Percentiles rank a stretch among this genome's conserved stretches.
Conservation (phyloP, 192 early-diverging fungal genomes). For the Coemansia sp. region DNA sequence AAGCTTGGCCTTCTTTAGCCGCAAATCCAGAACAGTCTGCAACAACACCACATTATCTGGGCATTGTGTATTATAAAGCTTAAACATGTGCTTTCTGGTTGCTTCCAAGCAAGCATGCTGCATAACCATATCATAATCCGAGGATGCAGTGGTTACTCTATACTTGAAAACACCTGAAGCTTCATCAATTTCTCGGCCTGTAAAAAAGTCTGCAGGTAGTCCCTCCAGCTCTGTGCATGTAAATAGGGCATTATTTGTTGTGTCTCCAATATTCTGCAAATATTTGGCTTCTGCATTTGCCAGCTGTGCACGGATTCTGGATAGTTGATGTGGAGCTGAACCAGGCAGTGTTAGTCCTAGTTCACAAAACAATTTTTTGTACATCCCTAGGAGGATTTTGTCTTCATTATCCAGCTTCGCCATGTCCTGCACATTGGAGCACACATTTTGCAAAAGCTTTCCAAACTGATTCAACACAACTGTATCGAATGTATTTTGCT, state of each 20-base stretch:
- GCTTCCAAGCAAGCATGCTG: conserved; percentile 40
- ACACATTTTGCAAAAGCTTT: conserved; percentile 4
- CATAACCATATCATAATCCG: conserved; percentile 41
- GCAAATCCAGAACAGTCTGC: conserved; percentile 49
- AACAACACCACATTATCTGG: conserved; percentile 56
- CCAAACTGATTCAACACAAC: no score
- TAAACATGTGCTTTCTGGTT: conserved; percentile 45
- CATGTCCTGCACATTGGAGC: conserved; percentile 13
- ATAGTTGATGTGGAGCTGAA: background rate
- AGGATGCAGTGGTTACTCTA: conserved; percentile 64
- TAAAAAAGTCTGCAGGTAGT: conserved; percentile 62
- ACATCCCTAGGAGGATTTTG: no score
- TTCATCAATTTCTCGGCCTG: conserved; percentile 47
- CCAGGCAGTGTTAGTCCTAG: background rate
- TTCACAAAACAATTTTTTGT: background rate
- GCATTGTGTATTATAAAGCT: conserved; percentile 42
- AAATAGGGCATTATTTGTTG: conserved; percentile 41
- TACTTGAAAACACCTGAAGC: conserved; percentile 58
- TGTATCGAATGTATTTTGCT: no score
- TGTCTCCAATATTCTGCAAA: conserved; percentile 59
- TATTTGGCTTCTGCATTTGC: conserved; percentile 62
- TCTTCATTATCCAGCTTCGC: conserved; percentile 17
- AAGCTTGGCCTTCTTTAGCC: conserved; percentile 48
- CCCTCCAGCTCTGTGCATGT: conserved; percentile 60
- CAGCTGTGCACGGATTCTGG: background rate